Evolutionary conservation across 2,329 filamentous ascomycete species (phyloP).

Genomic region (Elsinoe batatas): DNA sequence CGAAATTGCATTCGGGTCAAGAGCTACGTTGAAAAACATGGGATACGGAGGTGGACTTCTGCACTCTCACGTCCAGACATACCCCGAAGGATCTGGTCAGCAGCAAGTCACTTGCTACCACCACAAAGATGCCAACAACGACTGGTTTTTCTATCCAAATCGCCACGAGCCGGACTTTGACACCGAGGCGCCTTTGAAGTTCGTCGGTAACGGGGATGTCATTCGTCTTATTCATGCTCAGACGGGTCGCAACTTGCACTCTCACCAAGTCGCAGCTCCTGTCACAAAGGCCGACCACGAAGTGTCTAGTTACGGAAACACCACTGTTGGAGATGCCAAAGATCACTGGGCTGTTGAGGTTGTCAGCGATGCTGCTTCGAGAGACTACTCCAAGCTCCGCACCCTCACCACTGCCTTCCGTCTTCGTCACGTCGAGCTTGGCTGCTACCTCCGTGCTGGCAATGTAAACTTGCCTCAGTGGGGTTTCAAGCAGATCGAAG

Average conservation of each 20-base stretch:
- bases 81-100: constrained; percentile 83
- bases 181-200: constrained; percentile 57
- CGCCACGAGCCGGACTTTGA: constrained; percentile 65
- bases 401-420: constrained; percentile 92
- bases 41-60: constrained; percentile 94
- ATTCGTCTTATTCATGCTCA: constrained; percentile 88
- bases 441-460: constrained; percentile 89
- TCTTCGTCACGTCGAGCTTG: constrained; percentile 67
- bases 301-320: constrained; percentile 92
- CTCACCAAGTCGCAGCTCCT: constrained; percentile 79
- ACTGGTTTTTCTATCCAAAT: constrained; percentile 98
- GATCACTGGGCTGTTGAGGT: constrained; percentile 96
- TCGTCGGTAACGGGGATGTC: constrained; percentile 64
- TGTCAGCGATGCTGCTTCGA: constrained; percentile 76
- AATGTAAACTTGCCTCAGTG: constrained; percentile 96
- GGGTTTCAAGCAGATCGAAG: constrained; percentile 99
- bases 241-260: constrained; percentile 95
- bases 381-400: constrained; percentile 72
- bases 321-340: constrained; percentile 91
- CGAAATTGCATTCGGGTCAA: constrained; percentile 81
- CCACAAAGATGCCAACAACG: constrained; percentile 98
- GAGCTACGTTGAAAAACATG: constrained; percentile 96
- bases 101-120: constrained; percentile 99
- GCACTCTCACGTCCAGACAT: constrained; percentile 93
- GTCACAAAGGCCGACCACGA: constrained; percentile 83